Evolutionary conservation across 768 basidiomycete genomes (phyloP).

Genomic region (Hemileccinum rubropunctum): DNA sequence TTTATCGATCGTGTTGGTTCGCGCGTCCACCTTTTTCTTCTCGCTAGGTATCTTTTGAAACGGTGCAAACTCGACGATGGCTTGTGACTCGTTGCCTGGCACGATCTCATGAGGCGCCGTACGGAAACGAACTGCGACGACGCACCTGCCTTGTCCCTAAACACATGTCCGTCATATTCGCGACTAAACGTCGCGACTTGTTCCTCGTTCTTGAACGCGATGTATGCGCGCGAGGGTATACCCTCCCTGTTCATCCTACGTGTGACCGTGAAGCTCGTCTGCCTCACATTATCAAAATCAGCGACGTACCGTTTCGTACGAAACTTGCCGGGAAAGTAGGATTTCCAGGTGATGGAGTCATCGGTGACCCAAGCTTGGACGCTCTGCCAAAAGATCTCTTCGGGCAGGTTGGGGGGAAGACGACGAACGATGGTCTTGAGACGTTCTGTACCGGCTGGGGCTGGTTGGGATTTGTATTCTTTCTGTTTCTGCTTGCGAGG

Average conservation of each 20-base stretch:
- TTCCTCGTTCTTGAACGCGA: conserved; percentile 80
- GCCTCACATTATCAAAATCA: too few species aligned
- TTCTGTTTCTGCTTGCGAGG: conserved; percentile 30
- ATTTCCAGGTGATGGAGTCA: conserved; percentile 66
- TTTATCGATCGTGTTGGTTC: conserved; percentile 87
- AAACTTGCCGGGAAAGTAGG: conserved; percentile 65
- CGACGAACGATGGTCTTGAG: conserved; percentile 87
- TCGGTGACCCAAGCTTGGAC: conserved; percentile 82
- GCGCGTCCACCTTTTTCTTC: conserved; percentile 75
- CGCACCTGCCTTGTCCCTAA: conserved; percentile 86
- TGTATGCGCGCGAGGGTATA: conserved; percentile 85
- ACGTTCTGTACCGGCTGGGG: conserved; percentile 45
- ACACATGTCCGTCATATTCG: conserved; percentile 89
- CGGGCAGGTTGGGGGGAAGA: conserved; percentile 89
- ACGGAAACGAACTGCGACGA: not conserved
- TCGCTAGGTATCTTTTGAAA: conserved; percentile 79
- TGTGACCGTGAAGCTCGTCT: too few species aligned
- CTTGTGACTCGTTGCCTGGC: conserved; percentile 81
- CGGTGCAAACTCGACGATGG: conserved; percentile 92
- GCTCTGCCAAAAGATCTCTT: conserved; percentile 91
- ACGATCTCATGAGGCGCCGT: not conserved
- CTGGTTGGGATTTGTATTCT: conserved; percentile 31
- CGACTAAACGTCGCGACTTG: conserved; percentile 69
- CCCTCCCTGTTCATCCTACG: conserved; percentile 81
- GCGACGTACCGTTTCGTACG: conserved; percentile 55